Percentiles rank a stretch among this genome's conserved stretches.
These are phyloP conservation scores for Boletus sp. DNA, from an alignment of 768 basidiomycete genomes.

Conservation along the genomic window DNA sequence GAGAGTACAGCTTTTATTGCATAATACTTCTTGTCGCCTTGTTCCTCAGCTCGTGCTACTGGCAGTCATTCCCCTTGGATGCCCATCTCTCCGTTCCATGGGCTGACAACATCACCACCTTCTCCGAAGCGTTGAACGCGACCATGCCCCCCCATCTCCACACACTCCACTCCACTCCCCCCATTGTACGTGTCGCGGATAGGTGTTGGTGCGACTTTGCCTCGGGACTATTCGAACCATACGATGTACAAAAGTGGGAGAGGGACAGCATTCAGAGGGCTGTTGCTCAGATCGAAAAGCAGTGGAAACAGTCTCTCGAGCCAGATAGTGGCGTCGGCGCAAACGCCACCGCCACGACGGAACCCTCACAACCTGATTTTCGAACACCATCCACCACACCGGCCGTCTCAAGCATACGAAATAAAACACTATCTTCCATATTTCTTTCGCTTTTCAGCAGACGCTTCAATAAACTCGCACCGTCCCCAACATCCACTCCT, in stretches of 20 bases:
- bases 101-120: constrained; percentile 69
- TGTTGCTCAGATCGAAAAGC: constrained; percentile 34
- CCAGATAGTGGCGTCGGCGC: constrained; percentile 15
- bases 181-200: constrained; percentile 64
- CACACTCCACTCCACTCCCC: constrained; percentile 41
- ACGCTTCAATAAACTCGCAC: constrained; percentile 2
- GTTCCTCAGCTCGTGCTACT: constrained; percentile 85
- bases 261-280: constrained; percentile 52
- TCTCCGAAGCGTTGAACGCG: constrained; percentile 59
- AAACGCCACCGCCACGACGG: constrained; percentile 25
- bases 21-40: constrained; percentile 78
- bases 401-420: constrained; percentile 3
- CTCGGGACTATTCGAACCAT: constrained; percentile 67
- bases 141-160: constrained; percentile 41
- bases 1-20: constrained; percentile 69
- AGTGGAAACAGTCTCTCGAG: constrained; percentile 29
- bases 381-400: constrained; percentile 10
- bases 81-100: constrained; percentile 62
- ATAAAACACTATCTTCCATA: constrained; percentile 21
- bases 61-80: constrained; percentile 75
- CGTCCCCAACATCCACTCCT: background rate
- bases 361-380: constrained; percentile 18
- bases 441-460: constrained; percentile 26
- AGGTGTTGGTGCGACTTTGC: constrained; percentile 87
- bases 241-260: constrained; percentile 77